phyloP scores from a whole-genome alignment of 495 filamentous ascomycete genomes.

The Aspergillus mulundensis region DNA sequence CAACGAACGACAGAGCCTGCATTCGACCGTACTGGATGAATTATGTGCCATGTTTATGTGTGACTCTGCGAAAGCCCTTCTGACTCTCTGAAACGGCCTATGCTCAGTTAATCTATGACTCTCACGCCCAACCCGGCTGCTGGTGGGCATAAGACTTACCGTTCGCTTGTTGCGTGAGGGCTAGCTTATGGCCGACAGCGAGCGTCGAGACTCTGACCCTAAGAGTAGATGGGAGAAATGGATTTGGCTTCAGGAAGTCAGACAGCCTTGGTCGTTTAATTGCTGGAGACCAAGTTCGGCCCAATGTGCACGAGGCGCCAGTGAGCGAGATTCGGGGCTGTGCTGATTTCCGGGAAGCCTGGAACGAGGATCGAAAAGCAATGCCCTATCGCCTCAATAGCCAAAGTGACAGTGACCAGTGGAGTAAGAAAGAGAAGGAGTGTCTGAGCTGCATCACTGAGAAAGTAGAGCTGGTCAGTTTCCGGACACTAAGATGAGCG shows the following conservation, averaged over 20 bases:
- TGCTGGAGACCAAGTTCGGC: neutral
- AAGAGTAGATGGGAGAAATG: neutral
- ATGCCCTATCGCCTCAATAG: neutral
- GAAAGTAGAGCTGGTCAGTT: neutral
- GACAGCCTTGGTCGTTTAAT: neutral
- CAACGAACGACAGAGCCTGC: neutral
- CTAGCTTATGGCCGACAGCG: neutral
- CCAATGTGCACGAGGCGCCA: neutral
- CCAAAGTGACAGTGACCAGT: neutral
- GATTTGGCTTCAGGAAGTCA: neutral
- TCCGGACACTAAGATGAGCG: neutral
- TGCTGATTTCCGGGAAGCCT: neutral
- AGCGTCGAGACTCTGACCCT: neutral
- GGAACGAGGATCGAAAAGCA: neutral
- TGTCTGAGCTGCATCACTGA: neutral
- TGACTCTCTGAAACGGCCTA: neutral
- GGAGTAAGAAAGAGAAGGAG: neutral
- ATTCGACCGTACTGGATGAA: conserved; percentile 19
- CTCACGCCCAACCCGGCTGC: too few relatives aligned
- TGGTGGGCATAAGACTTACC: neutral
- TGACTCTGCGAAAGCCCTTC: neutral
- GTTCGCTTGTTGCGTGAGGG: neutral
- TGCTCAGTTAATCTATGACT: too few relatives aligned
- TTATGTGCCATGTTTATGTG: conserved; percentile 18
- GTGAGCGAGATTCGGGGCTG: neutral